Base-by-base conservation (phyloP, 768 basidiomycete species). In the Lactifluus piperatus region DNA sequence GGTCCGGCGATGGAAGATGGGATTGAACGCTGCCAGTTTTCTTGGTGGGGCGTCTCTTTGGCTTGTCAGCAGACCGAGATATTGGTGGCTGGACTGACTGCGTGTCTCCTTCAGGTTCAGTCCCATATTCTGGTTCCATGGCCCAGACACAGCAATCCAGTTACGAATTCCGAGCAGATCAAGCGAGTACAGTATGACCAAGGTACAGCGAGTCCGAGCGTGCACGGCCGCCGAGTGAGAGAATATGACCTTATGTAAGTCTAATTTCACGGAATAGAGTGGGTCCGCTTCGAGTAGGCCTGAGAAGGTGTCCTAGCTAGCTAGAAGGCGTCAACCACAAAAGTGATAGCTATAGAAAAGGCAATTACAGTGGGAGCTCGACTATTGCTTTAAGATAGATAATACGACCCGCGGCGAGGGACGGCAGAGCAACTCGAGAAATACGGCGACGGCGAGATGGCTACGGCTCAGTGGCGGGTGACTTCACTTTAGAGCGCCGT, bases 1-100 rank as follows among this genome's bases (percentile, higher is more conserved):
- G 50, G 60, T 62, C 62, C 60, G 62, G 60, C 37, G 62, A 62
- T 53, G 64, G 63, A 22, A 60, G 46, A 46, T 61, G 58, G 30
- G 52, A 27, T 30, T 56, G 37, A 43, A 54, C 37, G 24, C 20
- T 20, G 7, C 29, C 29, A 44, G 57, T 37, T 29, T 52, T 20
- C 58, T 63, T 63, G 34, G 62, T 39, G 43, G 60, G 55, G 34
- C 58, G 62, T 60, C 60, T 62, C 43, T 13, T 62, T 14, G 49
- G 24, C 62, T 63, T 63, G 62, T 60, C 53, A 54, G 62, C 49
- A 50, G 61, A 60, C 51, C 57, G 58, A 43, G 62, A 34, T 9
- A 54, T 41, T 11, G 53, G 58, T 60, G 49, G 56, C 50, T 50
- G 41, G 13, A 51, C 39, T 29, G 49, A 43, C 30, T 47, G 54